These are phyloP conservation scores for Saussurea involucrata DNA, from an alignment of 129 eudicot species.

Conservation along the genomic window DNA sequence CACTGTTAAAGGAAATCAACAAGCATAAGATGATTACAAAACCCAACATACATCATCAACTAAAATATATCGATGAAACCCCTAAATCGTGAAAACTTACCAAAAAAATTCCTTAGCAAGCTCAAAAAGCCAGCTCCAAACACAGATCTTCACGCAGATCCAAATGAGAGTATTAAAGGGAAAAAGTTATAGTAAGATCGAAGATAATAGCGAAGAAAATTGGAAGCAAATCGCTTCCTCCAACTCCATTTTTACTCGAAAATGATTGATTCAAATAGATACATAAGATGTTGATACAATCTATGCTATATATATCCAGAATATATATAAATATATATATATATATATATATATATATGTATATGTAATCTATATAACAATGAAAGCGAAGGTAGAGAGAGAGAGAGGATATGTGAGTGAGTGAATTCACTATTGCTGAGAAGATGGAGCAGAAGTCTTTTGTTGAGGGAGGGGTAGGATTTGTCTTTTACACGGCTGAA, in stretches of 20 bases:
- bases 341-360: not conserved
- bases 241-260: slow-evolving; percentile 36
- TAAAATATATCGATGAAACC: not conserved
- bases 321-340: too few species aligned
- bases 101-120: slow-evolving; percentile 1
- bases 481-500: too few species aligned
- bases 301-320: slow-evolving; percentile 19
- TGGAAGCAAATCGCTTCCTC: slow-evolving; percentile 36
- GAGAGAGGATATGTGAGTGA: slow-evolving; percentile 2
- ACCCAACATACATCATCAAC: too few species aligned
- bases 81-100: slow-evolving; percentile 27
- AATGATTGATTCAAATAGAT: slow-evolving; percentile 34
- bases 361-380: slow-evolving; percentile 7
- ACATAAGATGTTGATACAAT: slow-evolving; percentile 37
- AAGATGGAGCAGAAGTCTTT: too few species aligned
- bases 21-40: not conserved
- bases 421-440: too few species aligned
- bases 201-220: slow-evolving; percentile 31
- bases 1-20: not conserved
- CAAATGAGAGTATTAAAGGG: slow-evolving; percentile 1
- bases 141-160: slow-evolving; percentile 26
- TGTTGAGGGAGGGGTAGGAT: too few species aligned
- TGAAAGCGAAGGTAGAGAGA: slow-evolving; percentile 38
- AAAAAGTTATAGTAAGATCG: slow-evolving; percentile 15
- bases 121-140: not conserved